Conservation (phyloP, 345 rosid genomes). For the Barbarea vulgaris region DNA sequence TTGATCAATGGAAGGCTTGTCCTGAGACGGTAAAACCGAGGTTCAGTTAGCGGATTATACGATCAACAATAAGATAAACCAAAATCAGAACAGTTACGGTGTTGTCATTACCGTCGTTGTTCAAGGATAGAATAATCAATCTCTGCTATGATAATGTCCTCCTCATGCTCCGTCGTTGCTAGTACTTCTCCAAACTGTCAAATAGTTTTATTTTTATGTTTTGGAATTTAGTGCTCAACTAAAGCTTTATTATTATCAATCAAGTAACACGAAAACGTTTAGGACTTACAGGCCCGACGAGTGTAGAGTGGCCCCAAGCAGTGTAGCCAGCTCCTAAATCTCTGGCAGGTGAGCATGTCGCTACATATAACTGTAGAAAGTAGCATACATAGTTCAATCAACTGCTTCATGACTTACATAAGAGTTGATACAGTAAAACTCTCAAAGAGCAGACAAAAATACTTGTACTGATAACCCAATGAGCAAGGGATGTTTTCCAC, state of each 20-base stretch:
- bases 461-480: neutral
- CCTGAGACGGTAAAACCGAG: conserved; percentile 44
- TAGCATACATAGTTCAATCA: conserved; percentile 4
- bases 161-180: conserved; percentile 80
- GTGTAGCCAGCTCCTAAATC: conserved; percentile 72
- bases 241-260: neutral
- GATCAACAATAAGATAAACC: neutral
- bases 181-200: conserved; percentile 89
- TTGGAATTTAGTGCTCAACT: neutral
- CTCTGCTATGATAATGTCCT: conserved; percentile 76
- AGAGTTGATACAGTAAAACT: neutral
- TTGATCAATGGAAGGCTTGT: conserved; percentile 66
- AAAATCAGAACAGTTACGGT: neutral
- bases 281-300: conserved; percentile 51
- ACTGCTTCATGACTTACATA: conserved; percentile 2
- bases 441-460: neutral
- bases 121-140: conserved; percentile 81
- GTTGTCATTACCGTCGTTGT: conserved; percentile 58
- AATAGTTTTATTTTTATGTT: neutral
- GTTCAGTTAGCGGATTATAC: neutral
- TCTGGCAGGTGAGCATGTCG: conserved; percentile 94
- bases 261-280: neutral
- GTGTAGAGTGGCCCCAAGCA: conserved; percentile 99
- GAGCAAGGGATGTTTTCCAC: neutral
- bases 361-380: conserved; percentile 71